Base-by-base conservation (phyloP, 2,329 filamentous ascomycete species). In the Pseudogymnoascus sp. region DNA sequence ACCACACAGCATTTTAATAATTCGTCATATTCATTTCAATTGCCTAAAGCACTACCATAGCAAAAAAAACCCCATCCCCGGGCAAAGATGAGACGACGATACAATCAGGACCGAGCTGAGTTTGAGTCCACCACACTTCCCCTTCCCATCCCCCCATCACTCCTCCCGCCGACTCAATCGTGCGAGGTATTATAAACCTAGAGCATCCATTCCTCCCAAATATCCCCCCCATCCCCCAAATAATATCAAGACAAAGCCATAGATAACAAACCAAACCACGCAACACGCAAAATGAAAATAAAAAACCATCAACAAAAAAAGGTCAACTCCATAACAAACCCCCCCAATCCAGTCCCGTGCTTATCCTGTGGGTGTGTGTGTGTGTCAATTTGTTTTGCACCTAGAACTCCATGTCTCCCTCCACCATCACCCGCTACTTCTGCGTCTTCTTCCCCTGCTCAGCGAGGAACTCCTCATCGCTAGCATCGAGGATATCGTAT, bases 401-500 rank as follows among this genome's bases (percentile, higher is more conserved):
- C 51, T 57, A 57, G n/a, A 57, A 57, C 51, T 57, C 51, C 51
- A 18, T 12, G 18, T 29, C 4, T 10, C n/a, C 26, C 5, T 14
- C 12, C 21, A 26, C n/a, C 11, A 21, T 23, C 21, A 12, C 1
- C 47, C 7, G 2, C n/a, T 57, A 57, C 51, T 57, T 57, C 51
- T 57, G 51, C 11, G 51, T 26, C n/a, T 10, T 14, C 51, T 72
- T 71, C 12, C 62, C 67, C 40, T 82, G 79, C 70, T 84, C 84
- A 66, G 82, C 81, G 61, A 85, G 75, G 68, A 83, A 88, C 74
- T 97, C 93, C 75, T 96, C 90, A 69, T 97, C 93, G 65, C 91
- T 96, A 47, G 92, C 93, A 78, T 97, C 92, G 54, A 97, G 85
- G 68, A 97, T 93, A 72, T 99, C 95, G 75, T 97, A 99, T 78